These are phyloP conservation scores for Diaporthe batatas DNA, from an alignment of 2,329 filamentous ascomycete genomes.

Conservation along the genomic window DNA sequence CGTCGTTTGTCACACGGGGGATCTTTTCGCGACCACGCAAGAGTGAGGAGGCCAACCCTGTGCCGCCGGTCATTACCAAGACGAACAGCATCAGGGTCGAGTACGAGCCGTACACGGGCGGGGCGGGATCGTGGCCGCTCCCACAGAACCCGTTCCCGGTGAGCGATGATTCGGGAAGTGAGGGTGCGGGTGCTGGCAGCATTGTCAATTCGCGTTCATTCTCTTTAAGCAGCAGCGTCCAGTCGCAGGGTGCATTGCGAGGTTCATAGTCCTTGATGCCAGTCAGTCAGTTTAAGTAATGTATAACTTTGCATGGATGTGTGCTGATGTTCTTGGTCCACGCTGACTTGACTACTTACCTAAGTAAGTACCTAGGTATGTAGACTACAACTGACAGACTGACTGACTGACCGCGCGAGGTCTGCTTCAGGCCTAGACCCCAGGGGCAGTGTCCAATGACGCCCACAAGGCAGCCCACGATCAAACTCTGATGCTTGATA, in stretches of 20 bases:
- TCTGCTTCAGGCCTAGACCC: not conserved
- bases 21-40: constrained; percentile 19
- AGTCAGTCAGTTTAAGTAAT: too few relatives aligned
- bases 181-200: not conserved
- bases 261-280: not conserved
- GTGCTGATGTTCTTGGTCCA: too few relatives aligned
- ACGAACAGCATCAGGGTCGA: constrained; percentile 25
- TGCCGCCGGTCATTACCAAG: constrained; percentile 9
- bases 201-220: constrained; percentile 3
- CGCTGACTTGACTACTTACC: too few relatives aligned
- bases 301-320: too few relatives aligned
- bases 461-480: not conserved
- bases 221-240: constrained; percentile 4
- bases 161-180: not conserved
- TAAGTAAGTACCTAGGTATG: too few relatives aligned
- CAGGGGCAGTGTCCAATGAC: constrained; percentile 3
- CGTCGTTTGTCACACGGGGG: not conserved
- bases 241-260: not conserved
- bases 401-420: too few relatives aligned
- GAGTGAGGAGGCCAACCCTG: constrained; percentile 6
- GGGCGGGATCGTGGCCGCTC: constrained; percentile 9
- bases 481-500: constrained; percentile 5
- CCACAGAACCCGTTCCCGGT: not conserved
- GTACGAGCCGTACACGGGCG: not conserved
- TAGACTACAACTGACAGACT: too few relatives aligned